Conservation (phyloP, 805 yeast species). For the Lachancea thermotolerans region DNA sequence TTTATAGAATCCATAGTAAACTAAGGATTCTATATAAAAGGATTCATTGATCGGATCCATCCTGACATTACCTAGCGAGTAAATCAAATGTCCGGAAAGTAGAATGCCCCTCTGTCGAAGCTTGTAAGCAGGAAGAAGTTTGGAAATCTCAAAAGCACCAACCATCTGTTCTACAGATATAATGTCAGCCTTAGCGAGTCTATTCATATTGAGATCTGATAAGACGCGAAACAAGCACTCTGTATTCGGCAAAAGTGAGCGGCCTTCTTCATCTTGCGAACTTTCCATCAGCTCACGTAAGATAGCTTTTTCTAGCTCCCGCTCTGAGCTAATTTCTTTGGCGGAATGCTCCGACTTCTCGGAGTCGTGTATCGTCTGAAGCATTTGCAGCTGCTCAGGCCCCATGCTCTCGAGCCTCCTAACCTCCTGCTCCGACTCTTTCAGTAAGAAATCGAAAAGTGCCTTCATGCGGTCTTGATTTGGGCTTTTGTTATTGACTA, state of each 20-base stretch:
- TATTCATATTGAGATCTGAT: slow-evolving; percentile 13
- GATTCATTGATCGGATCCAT: slow-evolving; percentile 48
- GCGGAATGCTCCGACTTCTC: background rate
- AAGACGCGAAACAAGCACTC: slow-evolving; percentile 19
- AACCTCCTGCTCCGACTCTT: slow-evolving; percentile 23
- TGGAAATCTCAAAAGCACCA: slow-evolving; percentile 36
- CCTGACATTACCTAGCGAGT: slow-evolving; percentile 35
- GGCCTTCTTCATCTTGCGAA: slow-evolving; percentile 3
- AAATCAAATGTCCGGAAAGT: slow-evolving; percentile 39
- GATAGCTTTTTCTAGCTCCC: slow-evolving; percentile 6
- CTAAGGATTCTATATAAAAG: slow-evolving; percentile 41
- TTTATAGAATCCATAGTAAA: slow-evolving; percentile 28
- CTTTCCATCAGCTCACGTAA: slow-evolving; percentile 7
- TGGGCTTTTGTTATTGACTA: background rate
- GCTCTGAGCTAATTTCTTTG: slow-evolving; percentile 1
- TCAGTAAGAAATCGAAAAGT: slow-evolving; percentile 18
- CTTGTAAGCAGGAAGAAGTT: slow-evolving; percentile 32
- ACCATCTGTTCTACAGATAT: slow-evolving; percentile 31
- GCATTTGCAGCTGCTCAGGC: slow-evolving; percentile 6
- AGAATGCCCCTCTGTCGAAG: slow-evolving; percentile 32
- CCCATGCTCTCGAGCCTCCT: slow-evolving; percentile 14
- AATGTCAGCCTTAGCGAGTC: slow-evolving; percentile 9
- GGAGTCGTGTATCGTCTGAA: background rate
- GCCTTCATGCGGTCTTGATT: slow-evolving; percentile 8
- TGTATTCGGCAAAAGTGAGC: slow-evolving; percentile 12